phyloP scores from a whole-genome alignment of 176 grass and related monocot species.

The Pontederia paniculata region DNA sequence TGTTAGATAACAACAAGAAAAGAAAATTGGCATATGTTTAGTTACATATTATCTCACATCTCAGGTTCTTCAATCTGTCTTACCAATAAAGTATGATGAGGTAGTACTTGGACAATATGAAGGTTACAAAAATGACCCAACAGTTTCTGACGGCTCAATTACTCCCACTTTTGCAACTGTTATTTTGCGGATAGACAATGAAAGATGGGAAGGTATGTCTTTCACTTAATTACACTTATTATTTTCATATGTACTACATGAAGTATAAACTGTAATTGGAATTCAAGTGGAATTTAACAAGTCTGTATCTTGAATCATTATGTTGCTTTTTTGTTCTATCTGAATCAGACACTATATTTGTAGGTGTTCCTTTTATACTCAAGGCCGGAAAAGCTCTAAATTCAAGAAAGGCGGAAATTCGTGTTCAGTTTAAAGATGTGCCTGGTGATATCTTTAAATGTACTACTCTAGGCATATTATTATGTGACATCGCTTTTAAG shows the following conservation, averaged over 20 bases:
- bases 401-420: conserved; percentile 92
- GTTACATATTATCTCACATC: conserved; percentile 3
- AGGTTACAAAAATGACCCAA: conserved; percentile 92
- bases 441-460: conserved; percentile 94
- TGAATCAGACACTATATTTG: neutral
- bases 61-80: conserved; percentile 94
- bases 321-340: no score
- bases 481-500: neutral
- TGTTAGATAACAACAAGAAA: no score
- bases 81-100: conserved; percentile 73
- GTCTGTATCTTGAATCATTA: no score
- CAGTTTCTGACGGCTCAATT: conserved; percentile 87
- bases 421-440: conserved; percentile 97
- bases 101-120: conserved; percentile 96
- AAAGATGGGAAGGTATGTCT: conserved; percentile 95
- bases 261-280: no score
- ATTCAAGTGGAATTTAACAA: no score
- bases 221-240: neutral
- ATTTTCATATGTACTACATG: neutral
- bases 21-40: neutral
- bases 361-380: conserved; percentile 93
- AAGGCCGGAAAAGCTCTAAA: conserved; percentile 91
- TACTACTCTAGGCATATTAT: conserved; percentile 19
- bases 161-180: conserved; percentile 97
- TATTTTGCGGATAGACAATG: conserved; percentile 78